These are phyloP conservation scores for Pinus taeda DNA, from an alignment of 75 land plant species.

Conservation along the genomic window DNA sequence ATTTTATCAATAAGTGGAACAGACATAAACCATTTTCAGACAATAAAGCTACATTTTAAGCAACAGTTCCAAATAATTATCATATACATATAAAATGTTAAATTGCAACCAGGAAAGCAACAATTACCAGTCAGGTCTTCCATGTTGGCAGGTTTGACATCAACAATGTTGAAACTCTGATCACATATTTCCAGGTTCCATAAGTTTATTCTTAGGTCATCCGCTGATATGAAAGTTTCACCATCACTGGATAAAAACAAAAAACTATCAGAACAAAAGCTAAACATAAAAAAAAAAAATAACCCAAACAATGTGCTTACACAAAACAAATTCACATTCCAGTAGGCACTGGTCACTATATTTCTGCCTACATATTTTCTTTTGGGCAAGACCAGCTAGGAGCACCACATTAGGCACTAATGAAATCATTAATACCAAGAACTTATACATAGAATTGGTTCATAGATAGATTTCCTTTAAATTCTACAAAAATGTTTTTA, in stretches of 20 bases:
- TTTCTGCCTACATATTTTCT: neutral
- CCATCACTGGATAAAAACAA: slow-evolving; percentile 71
- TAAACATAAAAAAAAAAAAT: neutral
- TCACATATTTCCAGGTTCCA: slow-evolving; percentile 92
- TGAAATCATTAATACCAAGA: neutral
- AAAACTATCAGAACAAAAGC: neutral
- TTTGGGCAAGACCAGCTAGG: neutral
- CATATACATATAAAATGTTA: neutral
- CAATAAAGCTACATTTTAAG: neutral
- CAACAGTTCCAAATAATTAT: neutral
- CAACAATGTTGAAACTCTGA: slow-evolving; percentile 94
- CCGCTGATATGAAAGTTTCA: slow-evolving; percentile 94
- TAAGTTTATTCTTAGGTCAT: slow-evolving; percentile 87
- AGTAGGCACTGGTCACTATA: neutral
- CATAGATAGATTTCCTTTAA: neutral
- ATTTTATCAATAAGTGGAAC: neutral
- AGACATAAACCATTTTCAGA: neutral
- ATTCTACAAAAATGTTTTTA: neutral
- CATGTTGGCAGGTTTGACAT: slow-evolving; percentile 92
- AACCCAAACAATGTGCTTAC: neutral
- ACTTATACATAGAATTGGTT: neutral
- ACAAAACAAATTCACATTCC: neutral
- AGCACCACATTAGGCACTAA: neutral
- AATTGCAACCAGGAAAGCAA: neutral
- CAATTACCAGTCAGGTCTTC: slow-evolving; percentile 84